Evolutionary conservation across 192 early-diverging fungal genomes (phyloP).

Genomic region (Backusella luteola): DNA sequence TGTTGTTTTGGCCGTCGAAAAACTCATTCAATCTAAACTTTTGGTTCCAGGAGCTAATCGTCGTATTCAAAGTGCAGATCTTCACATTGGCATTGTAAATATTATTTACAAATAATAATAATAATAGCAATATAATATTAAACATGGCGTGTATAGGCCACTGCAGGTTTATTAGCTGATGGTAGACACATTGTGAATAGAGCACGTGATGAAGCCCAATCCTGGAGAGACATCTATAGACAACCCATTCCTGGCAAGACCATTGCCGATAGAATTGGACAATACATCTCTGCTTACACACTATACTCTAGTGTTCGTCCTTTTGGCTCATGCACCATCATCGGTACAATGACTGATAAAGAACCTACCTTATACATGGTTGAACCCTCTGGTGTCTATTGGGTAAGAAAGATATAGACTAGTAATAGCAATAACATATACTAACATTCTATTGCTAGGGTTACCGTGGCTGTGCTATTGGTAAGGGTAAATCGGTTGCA

Average conservation of each 20-base stretch:
- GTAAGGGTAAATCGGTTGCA: conserved; percentile 95
- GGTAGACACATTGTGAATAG: conserved; percentile 86
- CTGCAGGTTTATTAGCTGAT: conserved; percentile 93
- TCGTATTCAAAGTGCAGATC: conserved; percentile 88
- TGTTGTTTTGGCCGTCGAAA: conserved; percentile 95
- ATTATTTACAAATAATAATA: too few species aligned
- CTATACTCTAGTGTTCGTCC: conserved; percentile 94
- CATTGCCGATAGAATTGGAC: conserved; percentile 89
- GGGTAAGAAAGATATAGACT: conserved; percentile 52
- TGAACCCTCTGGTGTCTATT: conserved; percentile 95
- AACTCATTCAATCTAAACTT: conserved; percentile 92
- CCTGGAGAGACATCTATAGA: conserved; percentile 85
- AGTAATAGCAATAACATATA: neutral
- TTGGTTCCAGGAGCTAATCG: conserved; percentile 91
- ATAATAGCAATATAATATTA: too few species aligned
- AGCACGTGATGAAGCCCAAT: conserved; percentile 87
- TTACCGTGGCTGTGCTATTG: conserved; percentile 92
- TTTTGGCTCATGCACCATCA: conserved; percentile 84
- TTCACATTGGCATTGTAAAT: conserved; percentile 89
- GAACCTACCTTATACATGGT: conserved; percentile 87
- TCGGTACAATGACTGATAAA: conserved; percentile 75
- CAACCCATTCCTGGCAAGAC: conserved; percentile 79
- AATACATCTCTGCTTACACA: conserved; percentile 96
- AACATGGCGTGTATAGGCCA: conserved; percentile 51
- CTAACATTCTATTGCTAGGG: conserved; percentile 54